Percentiles rank a stretch among this genome's conserved stretches.
These are phyloP conservation scores for Diddensiella transvaalensis DNA, from an alignment of 805 yeast species.

Conservation along the genomic window DNA sequence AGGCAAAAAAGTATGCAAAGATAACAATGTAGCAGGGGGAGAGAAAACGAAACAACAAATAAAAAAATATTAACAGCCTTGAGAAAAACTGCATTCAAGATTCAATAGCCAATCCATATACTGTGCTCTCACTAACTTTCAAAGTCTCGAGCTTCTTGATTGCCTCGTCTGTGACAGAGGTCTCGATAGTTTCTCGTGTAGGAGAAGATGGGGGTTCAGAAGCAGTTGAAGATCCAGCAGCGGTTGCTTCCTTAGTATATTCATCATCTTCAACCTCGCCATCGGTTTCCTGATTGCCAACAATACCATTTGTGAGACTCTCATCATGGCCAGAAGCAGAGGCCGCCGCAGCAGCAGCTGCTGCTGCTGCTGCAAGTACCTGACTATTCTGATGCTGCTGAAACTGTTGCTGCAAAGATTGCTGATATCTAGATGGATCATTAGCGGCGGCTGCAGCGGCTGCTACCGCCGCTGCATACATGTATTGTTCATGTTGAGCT, in stretches of 20 bases:
- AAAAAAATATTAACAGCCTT: neutral
- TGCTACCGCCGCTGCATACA: slow-evolving; percentile 25
- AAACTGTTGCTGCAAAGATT: neutral
- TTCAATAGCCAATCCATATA: slow-evolving; percentile 20
- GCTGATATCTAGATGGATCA: slow-evolving; percentile 3
- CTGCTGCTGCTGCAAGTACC: slow-evolving; percentile 5
- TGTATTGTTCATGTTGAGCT: slow-evolving; percentile 51
- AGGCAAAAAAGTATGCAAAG: no score
- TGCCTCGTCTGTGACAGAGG: slow-evolving; percentile 4
- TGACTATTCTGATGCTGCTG: neutral
- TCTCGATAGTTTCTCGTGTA: neutral
- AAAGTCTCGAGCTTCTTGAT: slow-evolving; percentile 9
- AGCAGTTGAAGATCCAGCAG: slow-evolving; percentile 1
- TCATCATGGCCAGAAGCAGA: neutral
- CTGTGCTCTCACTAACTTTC: slow-evolving; percentile 7
- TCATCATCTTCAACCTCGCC: slow-evolving; percentile 6
- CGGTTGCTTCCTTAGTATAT: slow-evolving; percentile 1
- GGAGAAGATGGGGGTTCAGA: slow-evolving; percentile 4
- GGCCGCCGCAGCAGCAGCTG: slow-evolving; percentile 9
- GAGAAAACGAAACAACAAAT: neutral
- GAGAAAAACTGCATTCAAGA: no score
- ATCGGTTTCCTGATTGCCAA: slow-evolving; percentile 6
- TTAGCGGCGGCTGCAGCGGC: slow-evolving; percentile 18
- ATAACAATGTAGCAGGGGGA: no score
- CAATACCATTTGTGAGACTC: neutral